Base-by-base conservation (phyloP, 345 rosid species). In the Barbarea vulgaris region DNA sequence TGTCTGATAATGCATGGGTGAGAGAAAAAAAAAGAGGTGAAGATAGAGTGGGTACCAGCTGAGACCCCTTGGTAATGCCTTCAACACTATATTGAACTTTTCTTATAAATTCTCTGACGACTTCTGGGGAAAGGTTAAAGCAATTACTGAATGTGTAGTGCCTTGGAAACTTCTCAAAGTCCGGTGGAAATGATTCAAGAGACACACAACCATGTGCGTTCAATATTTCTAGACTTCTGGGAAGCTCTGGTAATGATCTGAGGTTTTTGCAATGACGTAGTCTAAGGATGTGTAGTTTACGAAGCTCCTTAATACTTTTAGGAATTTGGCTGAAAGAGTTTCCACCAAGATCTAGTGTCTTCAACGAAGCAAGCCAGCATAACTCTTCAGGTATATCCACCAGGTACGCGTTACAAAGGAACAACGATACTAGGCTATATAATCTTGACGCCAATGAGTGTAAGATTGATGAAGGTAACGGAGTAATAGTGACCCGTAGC, bases 291-390 rank as follows among this genome's bases (percentile, higher is more conserved):
- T 53, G 67, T 34, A 80, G 36, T 37, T 34, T 61, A 24, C 21
- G 11, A 24, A 80, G 60, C 47, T 70, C 65, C 34, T 66, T 80
- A 22, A 80, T 44, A 39, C 41, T 71, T 34, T 53, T 4, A 42
- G 83, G 80, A 51, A 71, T 51, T 22, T 34, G 44, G 47, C 59
- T 74, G 31, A 80, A 80, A 66, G 54, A 22, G 41, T 76, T 76
- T 39, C 67, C 51, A 10, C 71, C 11, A 57, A 72, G 56, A 21
- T 76, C 42, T 13, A 80, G 42, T 1, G 2, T 9, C 31, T 4
- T 24, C 12, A 76, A 18, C 1, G 67, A 76, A 17, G 48, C 3
- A 42, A 59, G 36, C 17, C 37, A 70, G 19, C 14, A 24, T 24
- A 79, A n/a, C 2, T 69, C 76, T 28, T 44, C 47, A 12, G 82